phyloP scores from a whole-genome alignment of 148 eudicot species.

The Gaultheria prostrata region DNA sequence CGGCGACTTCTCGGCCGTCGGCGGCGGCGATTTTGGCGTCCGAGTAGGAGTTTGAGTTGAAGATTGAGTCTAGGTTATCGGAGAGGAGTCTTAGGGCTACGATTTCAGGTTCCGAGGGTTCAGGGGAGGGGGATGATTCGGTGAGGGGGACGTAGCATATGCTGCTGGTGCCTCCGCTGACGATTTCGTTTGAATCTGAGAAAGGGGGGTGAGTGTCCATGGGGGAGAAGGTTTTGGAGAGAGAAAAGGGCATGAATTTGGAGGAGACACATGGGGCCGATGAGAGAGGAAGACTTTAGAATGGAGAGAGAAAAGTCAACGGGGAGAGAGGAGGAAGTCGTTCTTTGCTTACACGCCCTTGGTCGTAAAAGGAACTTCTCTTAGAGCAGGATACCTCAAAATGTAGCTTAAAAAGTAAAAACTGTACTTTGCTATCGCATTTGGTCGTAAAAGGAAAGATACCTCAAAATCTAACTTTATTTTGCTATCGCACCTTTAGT shows the following conservation, averaged over 20 bases:
- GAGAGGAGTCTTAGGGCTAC: slow-evolving; percentile 53
- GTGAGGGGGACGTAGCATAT: slow-evolving; percentile 34
- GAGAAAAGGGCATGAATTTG: not conserved
- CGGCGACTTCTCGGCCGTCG: slow-evolving; percentile 45
- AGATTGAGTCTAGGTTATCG: slow-evolving; percentile 43
- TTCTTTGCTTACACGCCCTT: too few relatives aligned
- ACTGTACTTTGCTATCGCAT: too few relatives aligned
- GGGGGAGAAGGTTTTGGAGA: not conserved
- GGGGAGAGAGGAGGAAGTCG: not conserved
- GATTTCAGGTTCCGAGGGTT: slow-evolving; percentile 26
- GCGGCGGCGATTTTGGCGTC: slow-evolving; percentile 54
- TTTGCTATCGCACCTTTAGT: too few relatives aligned
- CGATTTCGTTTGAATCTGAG: slow-evolving; percentile 76
- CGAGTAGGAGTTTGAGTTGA: slow-evolving; percentile 36
- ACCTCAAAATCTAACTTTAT: too few relatives aligned
- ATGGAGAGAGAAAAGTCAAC: too few relatives aligned
- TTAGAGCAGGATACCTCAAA: too few relatives aligned
- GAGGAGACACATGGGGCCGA: not conserved
- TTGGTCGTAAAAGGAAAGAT: too few relatives aligned
- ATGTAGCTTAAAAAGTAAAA: too few relatives aligned
- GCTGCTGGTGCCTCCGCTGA: slow-evolving; percentile 50
- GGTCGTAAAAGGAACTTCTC: too few relatives aligned
- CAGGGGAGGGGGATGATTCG: slow-evolving; percentile 17
- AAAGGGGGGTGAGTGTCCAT: slow-evolving; percentile 25
- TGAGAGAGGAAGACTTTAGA: not conserved